Evolutionary conservation across 1,284 basidiomycete genomes (phyloP), one percentile per base, ranked within the genome.

Genomic region (Malassezia restricta): DNA sequence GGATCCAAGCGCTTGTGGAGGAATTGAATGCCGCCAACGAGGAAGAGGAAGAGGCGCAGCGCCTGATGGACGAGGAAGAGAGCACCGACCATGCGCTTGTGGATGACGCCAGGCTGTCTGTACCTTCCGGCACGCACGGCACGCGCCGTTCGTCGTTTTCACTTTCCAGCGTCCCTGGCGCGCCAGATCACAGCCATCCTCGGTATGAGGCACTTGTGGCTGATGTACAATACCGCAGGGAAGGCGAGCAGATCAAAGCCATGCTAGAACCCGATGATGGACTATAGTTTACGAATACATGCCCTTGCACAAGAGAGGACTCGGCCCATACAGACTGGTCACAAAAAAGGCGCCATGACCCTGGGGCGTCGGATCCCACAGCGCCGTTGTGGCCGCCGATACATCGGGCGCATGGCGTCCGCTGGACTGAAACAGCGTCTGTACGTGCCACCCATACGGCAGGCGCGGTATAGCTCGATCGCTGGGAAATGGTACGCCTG

Each of bases 1-100:
- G 94, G 94, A 87, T 98, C 56, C 56, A 64, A 27, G 64, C 60
- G 44, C 57, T 75, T 27, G 65, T 69, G 33, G 68, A 68, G 30
- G 64, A 63, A 51, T 51, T 71, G 30, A 59, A 68, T 47, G 64
- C 54, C 24, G 66, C 66, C 8, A 61, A 63, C 29, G 63, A 41
- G 39, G 63, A 62, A 2, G 67, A 70, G 33, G 56, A 50, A 37
- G 57, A 48, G 49, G 43, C 14, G 14, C 40, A 45, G 4, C 15
- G 24, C 6, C 20, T 24, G 3, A 32, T 28, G 8, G 39, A n/a
- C 14, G 39, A n/a, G 9, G 39, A n/a, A 15, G 39, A 9, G n/a
- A 40, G n/a, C n/a, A 40, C 20, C 8, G 49, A 49, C 24, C 30
- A 39, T 8, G 32, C 24, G 28, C 24, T 2, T 14, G 12, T 24